Percentiles rank a stretch among this genome's conserved stretches.
Evolutionary conservation across 345 rosid species (phyloP).

Genomic region (Geranium rotundifolium): DNA sequence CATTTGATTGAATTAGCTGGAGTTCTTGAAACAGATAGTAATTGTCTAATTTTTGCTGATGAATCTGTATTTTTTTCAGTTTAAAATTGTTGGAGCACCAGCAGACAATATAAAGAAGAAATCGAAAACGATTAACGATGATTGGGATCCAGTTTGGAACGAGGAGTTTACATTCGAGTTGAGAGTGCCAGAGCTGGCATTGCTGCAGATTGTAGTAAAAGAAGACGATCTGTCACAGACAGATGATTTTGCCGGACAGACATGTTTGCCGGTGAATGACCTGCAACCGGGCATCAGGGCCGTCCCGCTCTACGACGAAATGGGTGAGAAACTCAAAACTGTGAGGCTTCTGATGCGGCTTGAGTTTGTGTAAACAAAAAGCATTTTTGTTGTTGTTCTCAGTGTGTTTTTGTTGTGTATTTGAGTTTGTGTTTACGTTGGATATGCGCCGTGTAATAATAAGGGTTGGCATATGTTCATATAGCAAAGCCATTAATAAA

Average conservation of each 20-base stretch:
- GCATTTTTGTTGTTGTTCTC: not conserved
- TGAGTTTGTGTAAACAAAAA: conserved; percentile 21
- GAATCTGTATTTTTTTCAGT: conserved; percentile 19
- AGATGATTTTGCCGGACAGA: conserved; percentile 84
- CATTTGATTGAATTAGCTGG: too few species aligned
- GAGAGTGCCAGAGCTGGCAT: conserved; percentile 66
- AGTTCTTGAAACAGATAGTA: too few species aligned
- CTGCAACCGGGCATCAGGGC: conserved; percentile 56
- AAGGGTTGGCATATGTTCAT: too few species aligned
- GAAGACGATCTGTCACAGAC: conserved; percentile 70
- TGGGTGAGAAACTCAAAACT: conserved; percentile 46
- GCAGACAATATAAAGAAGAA: conserved; percentile 58
- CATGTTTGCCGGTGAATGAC: conserved; percentile 72
- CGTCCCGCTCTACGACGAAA: conserved; percentile 49
- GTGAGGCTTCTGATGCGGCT: conserved; percentile 71
- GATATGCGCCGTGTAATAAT: too few species aligned
- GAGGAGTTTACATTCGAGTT: conserved; percentile 72
- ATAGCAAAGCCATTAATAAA: too few species aligned
- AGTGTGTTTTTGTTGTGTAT: not conserved
- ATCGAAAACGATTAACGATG: conserved; percentile 52
- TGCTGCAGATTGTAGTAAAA: conserved; percentile 68
- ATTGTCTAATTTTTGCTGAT: not conserved
- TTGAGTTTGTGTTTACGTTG: too few species aligned
- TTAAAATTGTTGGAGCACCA: conserved; percentile 62
- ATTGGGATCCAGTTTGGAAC: conserved; percentile 80